These are phyloP conservation scores for Lactifluus volemus DNA, from an alignment of 768 basidiomycete genomes.

Conservation along the genomic window DNA sequence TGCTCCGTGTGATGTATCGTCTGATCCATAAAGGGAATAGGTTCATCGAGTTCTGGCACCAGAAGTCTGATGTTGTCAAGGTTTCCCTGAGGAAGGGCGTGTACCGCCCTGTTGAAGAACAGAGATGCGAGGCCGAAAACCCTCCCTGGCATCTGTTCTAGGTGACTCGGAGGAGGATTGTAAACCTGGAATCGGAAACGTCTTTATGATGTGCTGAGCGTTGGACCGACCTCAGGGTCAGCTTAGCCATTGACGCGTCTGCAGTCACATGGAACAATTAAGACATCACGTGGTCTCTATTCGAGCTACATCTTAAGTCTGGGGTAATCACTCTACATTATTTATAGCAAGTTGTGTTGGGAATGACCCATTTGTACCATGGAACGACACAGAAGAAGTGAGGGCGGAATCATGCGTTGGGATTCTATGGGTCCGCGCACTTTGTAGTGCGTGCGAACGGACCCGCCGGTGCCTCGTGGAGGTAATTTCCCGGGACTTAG, in stretches of 20 bases:
- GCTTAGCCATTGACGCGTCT: neutral
- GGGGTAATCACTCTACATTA: neutral
- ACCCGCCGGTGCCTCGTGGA: neutral
- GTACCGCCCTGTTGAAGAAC: neutral
- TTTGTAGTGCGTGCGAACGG: neutral
- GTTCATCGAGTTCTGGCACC: constrained; percentile 4
- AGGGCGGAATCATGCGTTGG: neutral
- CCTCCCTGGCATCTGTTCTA: neutral
- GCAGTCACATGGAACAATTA: neutral
- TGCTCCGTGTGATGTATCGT: constrained; percentile 12
- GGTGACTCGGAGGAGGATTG: neutral
- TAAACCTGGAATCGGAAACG: neutral
- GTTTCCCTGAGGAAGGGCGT: constrained; percentile 6
- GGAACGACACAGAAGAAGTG: neutral
- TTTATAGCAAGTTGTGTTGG: neutral
- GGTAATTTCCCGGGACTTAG: neutral
- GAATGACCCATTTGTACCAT: neutral
- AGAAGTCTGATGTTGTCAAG: constrained; percentile 4
- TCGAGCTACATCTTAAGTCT: neutral
- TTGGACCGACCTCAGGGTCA: neutral
- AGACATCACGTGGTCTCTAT: neutral
- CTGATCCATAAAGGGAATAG: neutral
- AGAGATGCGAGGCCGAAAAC: neutral
- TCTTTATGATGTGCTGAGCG: neutral
- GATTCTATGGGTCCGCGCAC: too few relatives aligned